phyloP scores from a whole-genome alignment of 2,329 filamentous ascomycete species.

The Alternaria ventricosa region DNA sequence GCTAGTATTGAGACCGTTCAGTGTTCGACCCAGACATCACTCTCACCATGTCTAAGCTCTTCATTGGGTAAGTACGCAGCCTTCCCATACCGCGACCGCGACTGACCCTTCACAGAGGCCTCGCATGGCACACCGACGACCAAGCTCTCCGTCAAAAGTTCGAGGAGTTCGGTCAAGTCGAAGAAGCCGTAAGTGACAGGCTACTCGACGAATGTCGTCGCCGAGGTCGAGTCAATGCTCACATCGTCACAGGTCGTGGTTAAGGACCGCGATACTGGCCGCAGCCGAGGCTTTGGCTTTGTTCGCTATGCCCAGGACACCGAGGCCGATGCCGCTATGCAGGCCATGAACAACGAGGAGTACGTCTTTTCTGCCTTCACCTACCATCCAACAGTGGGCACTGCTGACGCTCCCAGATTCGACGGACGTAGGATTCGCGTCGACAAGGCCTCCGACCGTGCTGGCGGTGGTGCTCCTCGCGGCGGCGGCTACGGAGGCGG shows the following conservation, averaged over 20 bases:
- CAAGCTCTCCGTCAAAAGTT: constrained; percentile 86
- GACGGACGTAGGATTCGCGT: constrained; percentile 94
- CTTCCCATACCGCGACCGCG: background rate
- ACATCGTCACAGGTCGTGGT: constrained; percentile 77
- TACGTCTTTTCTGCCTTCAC: constrained; percentile 49
- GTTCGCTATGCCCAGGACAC: constrained; percentile 82
- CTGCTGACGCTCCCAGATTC: constrained; percentile 65
- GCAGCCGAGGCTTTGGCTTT: constrained; percentile 97
- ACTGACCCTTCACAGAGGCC: constrained; percentile 69
- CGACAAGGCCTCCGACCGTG: constrained; percentile 87
- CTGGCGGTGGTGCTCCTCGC: constrained; percentile 58
- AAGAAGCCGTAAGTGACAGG: constrained; percentile 83
- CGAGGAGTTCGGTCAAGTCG: constrained; percentile 85
- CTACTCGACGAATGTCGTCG: background rate
- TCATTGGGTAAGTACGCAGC: constrained; percentile 76
- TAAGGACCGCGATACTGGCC: constrained; percentile 95
- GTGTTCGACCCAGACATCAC: constrained; percentile 38
- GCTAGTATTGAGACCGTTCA: constrained; percentile 50
- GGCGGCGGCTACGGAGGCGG: constrained; percentile 43
- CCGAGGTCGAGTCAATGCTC: constrained; percentile 15
- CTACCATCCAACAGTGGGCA: background rate
- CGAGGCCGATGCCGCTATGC: constrained; percentile 79
- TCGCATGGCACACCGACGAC: constrained; percentile 98
- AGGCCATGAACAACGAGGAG: constrained; percentile 87
- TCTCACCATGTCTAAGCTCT: constrained; percentile 83